Percentiles rank a stretch among this genome's conserved stretches.
phyloP scores from a whole-genome alignment of 306 rosid genomes.

The Quercus rubra region DNA sequence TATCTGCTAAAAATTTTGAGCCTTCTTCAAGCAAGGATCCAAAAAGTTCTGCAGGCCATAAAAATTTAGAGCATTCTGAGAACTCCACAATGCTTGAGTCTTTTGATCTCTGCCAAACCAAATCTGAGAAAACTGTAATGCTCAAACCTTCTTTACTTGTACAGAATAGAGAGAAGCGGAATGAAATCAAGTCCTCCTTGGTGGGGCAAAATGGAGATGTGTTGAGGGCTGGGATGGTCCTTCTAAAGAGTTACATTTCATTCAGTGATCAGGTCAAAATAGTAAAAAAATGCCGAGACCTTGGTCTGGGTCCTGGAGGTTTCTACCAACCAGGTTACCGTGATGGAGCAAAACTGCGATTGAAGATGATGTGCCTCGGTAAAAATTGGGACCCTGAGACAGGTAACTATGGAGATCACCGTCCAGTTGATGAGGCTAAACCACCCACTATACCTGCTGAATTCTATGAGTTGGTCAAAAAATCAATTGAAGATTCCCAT shows the following conservation, averaged over 20 bases:
- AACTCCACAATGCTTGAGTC: background rate
- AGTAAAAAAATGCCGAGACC: slow-evolving; percentile 45
- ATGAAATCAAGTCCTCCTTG: slow-evolving; percentile 22
- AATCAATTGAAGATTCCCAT: slow-evolving; percentile 42
- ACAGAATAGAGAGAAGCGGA: slow-evolving; percentile 47
- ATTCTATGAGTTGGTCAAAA: slow-evolving; percentile 33
- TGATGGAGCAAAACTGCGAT: slow-evolving; percentile 47
- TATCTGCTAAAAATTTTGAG: background rate
- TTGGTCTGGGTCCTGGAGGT: slow-evolving; percentile 69
- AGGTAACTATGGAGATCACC: slow-evolving; percentile 31
- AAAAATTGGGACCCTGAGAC: slow-evolving; percentile 80
- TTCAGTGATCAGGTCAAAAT: slow-evolving; percentile 49
- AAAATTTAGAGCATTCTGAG: slow-evolving; percentile 9
- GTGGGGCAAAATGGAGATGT: background rate
- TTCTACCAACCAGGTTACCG: slow-evolving; percentile 79
- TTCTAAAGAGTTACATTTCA: slow-evolving; percentile 42
- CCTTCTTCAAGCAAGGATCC: background rate
- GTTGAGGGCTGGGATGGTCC: slow-evolving; percentile 61
- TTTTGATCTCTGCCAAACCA: slow-evolving; percentile 61
- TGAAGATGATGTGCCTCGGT: slow-evolving; percentile 93
- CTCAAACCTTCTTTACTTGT: slow-evolving; percentile 36
- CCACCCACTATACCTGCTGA: slow-evolving; percentile 55
- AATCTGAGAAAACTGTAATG: background rate
- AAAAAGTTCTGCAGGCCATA: background rate
- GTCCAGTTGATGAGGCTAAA: slow-evolving; percentile 46